A percentile compares a stretch with the other conserved stretches of the same genome.
Conservation (phyloP, 2,329 filamentous ascomycete genomes). For the Furcasterigmium furcatum region DNA sequence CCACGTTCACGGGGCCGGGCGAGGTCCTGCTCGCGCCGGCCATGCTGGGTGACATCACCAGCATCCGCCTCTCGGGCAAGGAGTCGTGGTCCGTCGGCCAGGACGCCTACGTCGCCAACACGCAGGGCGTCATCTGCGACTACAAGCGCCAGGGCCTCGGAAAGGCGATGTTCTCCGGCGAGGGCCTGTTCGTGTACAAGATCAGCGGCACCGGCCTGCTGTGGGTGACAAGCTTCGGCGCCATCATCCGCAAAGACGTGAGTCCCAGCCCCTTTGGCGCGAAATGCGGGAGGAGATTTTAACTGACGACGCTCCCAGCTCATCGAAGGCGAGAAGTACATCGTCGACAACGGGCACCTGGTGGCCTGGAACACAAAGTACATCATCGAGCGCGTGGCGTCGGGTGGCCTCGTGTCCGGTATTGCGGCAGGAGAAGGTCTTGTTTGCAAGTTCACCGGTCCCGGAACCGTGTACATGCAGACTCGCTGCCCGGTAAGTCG, state of each 20-base stretch:
- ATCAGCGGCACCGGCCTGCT: constrained; percentile 76
- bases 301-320: constrained; percentile 32
- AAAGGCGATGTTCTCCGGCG: constrained; percentile 92
- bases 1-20: constrained; percentile 83
- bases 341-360: constrained; percentile 88
- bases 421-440: constrained; percentile 80
- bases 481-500: constrained; percentile 74
- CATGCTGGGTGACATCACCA: constrained; percentile 80
- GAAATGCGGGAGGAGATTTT: not conserved
- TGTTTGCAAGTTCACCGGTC: constrained; percentile 91
- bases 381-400: constrained; percentile 82
- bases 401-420: constrained; percentile 89
- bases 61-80: constrained; percentile 67
- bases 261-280: constrained; percentile 39
- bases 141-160: constrained; percentile 81
- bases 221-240: constrained; percentile 91
- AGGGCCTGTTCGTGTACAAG: constrained; percentile 88
- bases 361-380: constrained; percentile 98
- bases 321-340: constrained; percentile 75
- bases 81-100: constrained; percentile 82
- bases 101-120: constrained; percentile 82
- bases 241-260: constrained; percentile 92
- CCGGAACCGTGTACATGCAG: constrained; percentile 89
- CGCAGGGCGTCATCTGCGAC: constrained; percentile 83
- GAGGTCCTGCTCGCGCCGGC: constrained; percentile 82